Conservation (phyloP, 768 basidiomycete species). For the Boletus sp. region DNA sequence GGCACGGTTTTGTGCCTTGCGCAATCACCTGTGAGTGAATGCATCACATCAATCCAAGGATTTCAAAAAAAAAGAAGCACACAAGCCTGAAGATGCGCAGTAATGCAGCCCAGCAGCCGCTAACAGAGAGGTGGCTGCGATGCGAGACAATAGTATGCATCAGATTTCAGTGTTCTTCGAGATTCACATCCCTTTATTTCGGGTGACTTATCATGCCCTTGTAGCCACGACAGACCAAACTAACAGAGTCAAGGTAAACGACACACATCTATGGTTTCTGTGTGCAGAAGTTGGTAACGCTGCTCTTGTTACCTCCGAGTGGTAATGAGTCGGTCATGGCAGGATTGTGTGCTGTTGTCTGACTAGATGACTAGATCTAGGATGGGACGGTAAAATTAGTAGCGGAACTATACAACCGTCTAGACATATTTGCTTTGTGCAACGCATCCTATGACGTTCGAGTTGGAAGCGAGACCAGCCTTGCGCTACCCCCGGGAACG, state of each 20-base stretch:
- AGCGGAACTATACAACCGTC: neutral
- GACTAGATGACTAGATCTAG: neutral
- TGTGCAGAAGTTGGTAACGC: neutral
- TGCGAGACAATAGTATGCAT: neutral
- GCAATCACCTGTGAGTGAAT: neutral
- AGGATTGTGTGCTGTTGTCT: neutral
- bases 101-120: neutral
- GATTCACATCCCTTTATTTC: neutral
- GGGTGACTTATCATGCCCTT: neutral
- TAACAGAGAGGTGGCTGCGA: neutral
- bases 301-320: neutral
- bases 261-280: neutral
- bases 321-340: neutral
- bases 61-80: neutral
- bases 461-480: neutral
- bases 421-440: neutral
- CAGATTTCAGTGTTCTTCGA: neutral
- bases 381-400: neutral
- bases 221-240: neutral
- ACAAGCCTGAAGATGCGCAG: neutral
- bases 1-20: neutral
- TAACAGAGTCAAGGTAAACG: neutral
- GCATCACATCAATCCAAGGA: neutral
- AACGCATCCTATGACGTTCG: neutral
- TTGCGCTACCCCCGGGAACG: neutral